Conservation (phyloP, 345 rosid genomes). For the Hirschfeldia incana region DNA sequence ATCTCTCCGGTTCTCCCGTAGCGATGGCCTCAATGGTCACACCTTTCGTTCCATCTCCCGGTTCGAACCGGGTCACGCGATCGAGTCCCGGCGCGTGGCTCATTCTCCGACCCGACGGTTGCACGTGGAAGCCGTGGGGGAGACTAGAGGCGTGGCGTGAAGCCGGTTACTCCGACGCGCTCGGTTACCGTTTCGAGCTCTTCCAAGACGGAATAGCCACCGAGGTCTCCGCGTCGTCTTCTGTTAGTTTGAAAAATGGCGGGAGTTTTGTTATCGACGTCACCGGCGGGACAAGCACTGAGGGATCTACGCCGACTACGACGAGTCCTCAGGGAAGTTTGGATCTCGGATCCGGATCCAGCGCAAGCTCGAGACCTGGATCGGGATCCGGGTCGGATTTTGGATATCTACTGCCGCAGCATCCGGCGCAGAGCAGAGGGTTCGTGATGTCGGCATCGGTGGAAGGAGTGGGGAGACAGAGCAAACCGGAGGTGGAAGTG, state of each 20-base stretch:
- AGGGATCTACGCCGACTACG: slow-evolving; percentile 54
- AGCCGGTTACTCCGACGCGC: slow-evolving; percentile 45
- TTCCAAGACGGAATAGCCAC: slow-evolving; percentile 59
- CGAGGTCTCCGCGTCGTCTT: slow-evolving; percentile 45
- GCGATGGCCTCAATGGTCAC: slow-evolving; percentile 99
- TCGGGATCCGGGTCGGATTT: slow-evolving; percentile 83
- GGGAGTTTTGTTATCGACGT: slow-evolving; percentile 79
- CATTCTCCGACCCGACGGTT: slow-evolving; percentile 72
- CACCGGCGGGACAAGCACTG: slow-evolving; percentile 46
- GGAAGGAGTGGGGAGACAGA: slow-evolving; percentile 52
- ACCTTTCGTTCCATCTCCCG: slow-evolving; percentile 90
- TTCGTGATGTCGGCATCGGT: slow-evolving; percentile 91
- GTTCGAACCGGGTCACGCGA: slow-evolving; percentile 73
- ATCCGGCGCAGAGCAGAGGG: slow-evolving; percentile 49
- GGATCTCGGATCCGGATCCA: slow-evolving; percentile 66
- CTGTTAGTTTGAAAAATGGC: slow-evolving; percentile 60
- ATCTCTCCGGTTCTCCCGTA: slow-evolving; percentile 92
- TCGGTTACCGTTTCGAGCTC: slow-evolving; percentile 84
- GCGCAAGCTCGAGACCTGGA: slow-evolving; percentile 72
- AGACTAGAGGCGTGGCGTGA: slow-evolving; percentile 94
- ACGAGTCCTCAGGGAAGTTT: slow-evolving; percentile 81
- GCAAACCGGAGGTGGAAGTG: slow-evolving; percentile 77
- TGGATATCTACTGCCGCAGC: slow-evolving; percentile 35
- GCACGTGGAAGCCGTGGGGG: slow-evolving; percentile 98
- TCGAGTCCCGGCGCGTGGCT: slow-evolving; percentile 97